A percentile compares a stretch with the other conserved stretches of the same genome.
Evolutionary conservation across 139 green algal genomes (phyloP).

Genomic region (Astrephomene gubernaculifera): DNA sequence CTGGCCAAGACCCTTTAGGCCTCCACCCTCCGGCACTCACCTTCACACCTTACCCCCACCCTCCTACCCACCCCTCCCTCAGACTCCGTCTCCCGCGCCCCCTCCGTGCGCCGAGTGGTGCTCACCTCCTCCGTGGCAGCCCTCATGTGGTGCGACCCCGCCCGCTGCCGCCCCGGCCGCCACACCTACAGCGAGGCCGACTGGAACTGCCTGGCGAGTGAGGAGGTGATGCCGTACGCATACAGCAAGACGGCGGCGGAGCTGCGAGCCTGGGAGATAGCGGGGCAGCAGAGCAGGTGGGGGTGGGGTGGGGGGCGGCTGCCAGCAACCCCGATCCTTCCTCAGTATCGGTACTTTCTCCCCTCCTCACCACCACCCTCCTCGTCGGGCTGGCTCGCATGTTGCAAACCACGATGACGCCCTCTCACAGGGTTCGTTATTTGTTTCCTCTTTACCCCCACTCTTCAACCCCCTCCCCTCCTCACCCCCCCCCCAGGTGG

Average conservation of each 20-base stretch:
- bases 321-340: no score
- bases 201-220: constrained; percentile 31
- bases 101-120: constrained; percentile 62
- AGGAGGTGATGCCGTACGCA: constrained; percentile 44
- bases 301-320: background rate
- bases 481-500: constrained; percentile 33
- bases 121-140: constrained; percentile 63
- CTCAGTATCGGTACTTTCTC: background rate
- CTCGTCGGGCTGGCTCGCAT: no score
- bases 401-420: no score
- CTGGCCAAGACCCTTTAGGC: background rate
- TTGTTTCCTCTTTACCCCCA: background rate
- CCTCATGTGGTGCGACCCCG: constrained; percentile 34
- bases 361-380: no score
- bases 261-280: constrained; percentile 60
- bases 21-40: background rate
- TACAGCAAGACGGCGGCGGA: constrained; percentile 65
- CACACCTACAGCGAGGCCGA: constrained; percentile 11
- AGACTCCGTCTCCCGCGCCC: constrained; percentile 46
- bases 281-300: constrained; percentile 9
- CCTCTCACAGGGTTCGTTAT: no score
- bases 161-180: constrained; percentile 37
- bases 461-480: background rate
- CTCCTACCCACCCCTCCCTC: background rate
- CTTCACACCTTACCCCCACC: background rate